Base-by-base conservation (phyloP, 805 yeast species). In the Novakomyces olei region DNA sequence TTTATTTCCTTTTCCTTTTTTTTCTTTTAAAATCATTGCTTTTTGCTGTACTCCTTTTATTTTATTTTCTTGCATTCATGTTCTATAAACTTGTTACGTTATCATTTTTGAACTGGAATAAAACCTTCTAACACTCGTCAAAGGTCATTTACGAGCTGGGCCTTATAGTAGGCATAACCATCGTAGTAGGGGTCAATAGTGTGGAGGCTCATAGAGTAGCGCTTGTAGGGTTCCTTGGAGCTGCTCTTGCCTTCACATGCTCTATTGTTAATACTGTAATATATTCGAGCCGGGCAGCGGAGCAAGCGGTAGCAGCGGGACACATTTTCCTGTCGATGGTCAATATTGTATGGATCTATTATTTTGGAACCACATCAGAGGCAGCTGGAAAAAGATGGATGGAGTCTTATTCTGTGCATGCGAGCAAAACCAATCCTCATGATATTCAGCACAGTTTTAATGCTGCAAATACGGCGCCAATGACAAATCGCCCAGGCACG, bases 281-380 rank as follows among this genome's bases (percentile, higher is more conserved):
- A 19, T 88, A 85, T 57, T 54, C 68, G 17, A 53, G 57, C 16
- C 63, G 66, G 14, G 60, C 88, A 0, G 66, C 73, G 10, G 61
- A 66, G 38, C 76, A 77, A 33, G 91, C 94, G 17, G 83, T 92
- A 5, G 77, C 92, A 2, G 94, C 96, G 0, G 96, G 98, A 5
- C 74, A 78, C 41, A 77, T 85, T 36, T 57, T 85, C 32, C 56
- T 80, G 29, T 71, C 88, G 12, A 79, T 85, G 51, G 60, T 79
- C 38, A 80, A 88, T 49, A 48, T 39, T 30, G 55, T 77, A 37
- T 88, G 94, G 93, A 60, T 85, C 29, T 59, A 80, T 37, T 83
- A 80, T 53, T 78, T 74, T 49, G 96, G 96, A 19, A 75, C 91
- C 16, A 85, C 85, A 39, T 77, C 78, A 34, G 77, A 77, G 33